Evolutionary conservation across 108 stramenopile species (phyloP), one percentile per base, ranked within the genome.

Genomic region (Pseudonitzschia pungens): DNA sequence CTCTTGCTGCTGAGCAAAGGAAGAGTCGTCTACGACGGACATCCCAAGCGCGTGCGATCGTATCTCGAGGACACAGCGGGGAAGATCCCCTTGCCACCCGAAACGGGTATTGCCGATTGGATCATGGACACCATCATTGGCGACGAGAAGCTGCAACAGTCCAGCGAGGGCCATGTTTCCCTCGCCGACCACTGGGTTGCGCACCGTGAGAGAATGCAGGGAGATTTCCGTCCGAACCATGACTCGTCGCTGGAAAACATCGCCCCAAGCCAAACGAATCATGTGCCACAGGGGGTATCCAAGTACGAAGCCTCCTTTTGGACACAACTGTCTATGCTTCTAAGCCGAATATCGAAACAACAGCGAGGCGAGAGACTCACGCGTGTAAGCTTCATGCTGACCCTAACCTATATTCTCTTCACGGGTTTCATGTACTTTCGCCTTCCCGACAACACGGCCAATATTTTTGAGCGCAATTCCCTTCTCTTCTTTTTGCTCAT

Each of bases 401-500:
- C 80, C 16, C 65, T 82, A 5, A 71, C 77, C 33, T 91, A 84
- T 63, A 68, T 83, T 2, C 78, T 83, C 22, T 89, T 90, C 62
- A 83, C 82, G 2, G 52, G 78, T 8, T 53, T 88, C 22, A 82
- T 90, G 18, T 93, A 87, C 86, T 90, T 84, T 69, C 78, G 78
- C 5, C 28, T 93, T 4, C 87, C 87, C 12, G 73, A 93, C 58
- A 78, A 74, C 33, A 89, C 89, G 14, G 54, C 73, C 0, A 78
- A 75, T 51, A 73, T 88, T 32, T 91, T 77, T 73, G 82, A 86
- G 69, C 74, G 89, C 11, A 86, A 87, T 65, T 90, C 89, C 4
- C 62, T 93, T 0, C 65, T 91, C 16, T 93, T 91, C 69, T 93
- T 91, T 56, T 77, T 93, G 56, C 63, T 93, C 8, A 91, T 93